These are phyloP conservation scores for Metschnikowia matae DNA, from an alignment of 805 yeast genomes.

Conservation along the genomic window DNA sequence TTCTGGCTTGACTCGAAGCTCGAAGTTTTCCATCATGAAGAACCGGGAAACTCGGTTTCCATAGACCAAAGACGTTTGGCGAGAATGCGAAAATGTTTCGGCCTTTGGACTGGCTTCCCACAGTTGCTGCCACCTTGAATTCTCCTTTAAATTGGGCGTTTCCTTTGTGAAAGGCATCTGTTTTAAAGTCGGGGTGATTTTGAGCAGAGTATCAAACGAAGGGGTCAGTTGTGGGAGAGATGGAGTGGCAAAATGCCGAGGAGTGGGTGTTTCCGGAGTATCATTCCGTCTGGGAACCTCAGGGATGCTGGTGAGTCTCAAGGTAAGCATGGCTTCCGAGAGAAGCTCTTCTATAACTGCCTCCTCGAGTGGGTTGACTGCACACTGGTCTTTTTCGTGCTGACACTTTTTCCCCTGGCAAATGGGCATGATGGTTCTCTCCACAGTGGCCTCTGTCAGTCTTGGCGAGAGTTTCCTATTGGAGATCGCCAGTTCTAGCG, in stretches of 20 bases:
- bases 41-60: conserved; percentile 2
- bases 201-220: too few relatives aligned
- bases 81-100: neutral
- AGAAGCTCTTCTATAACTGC: conserved; percentile 6
- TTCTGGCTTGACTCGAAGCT: neutral
- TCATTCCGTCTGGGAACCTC: neutral
- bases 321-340: conserved; percentile 12
- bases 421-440: conserved; percentile 7
- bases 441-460: neutral
- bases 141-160: too few relatives aligned
- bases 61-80: neutral
- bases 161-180: too few relatives aligned
- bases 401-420: conserved; percentile 13
- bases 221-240: neutral
- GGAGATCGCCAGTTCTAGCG: conserved; percentile 8
- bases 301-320: conserved; percentile 6
- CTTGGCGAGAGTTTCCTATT: neutral
- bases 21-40: neutral
- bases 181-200: too few relatives aligned
- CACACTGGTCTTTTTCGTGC: neutral
- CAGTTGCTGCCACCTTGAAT: too few relatives aligned
- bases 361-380: conserved; percentile 10
- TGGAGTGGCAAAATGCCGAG: neutral
- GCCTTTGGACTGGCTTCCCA: too few relatives aligned
- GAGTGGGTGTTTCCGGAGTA: neutral